phyloP scores from a whole-genome alignment of 2,329 filamentous ascomycete species.

The Trichoderma breve region DNA sequence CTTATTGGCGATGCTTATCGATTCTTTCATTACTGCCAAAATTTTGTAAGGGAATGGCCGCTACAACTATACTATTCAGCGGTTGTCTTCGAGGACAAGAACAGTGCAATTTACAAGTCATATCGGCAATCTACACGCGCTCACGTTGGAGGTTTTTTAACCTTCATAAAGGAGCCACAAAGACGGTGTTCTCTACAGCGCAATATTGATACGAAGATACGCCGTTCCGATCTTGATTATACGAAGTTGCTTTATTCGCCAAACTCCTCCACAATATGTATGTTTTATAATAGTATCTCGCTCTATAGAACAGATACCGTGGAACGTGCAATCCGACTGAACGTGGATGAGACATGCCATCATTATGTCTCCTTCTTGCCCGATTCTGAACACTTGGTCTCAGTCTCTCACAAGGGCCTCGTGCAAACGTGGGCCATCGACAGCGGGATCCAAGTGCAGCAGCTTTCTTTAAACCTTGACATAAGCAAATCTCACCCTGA shows the following conservation, averaged over 20 bases:
- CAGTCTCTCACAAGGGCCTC: neutral
- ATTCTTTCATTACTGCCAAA: neutral
- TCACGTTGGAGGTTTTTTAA: neutral
- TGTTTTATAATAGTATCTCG: neutral
- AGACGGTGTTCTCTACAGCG: neutral
- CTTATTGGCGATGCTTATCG: neutral
- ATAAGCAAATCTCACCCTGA: neutral
- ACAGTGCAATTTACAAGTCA: neutral
- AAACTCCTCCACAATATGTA: neutral
- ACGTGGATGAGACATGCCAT: neutral
- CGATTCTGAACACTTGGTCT: neutral
- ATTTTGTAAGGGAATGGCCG: neutral
- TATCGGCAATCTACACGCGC: neutral
- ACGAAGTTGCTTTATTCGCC: neutral
- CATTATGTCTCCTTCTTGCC: neutral
- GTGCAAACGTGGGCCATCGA: neutral
- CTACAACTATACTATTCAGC: neutral
- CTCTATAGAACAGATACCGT: neutral
- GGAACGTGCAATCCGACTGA: neutral
- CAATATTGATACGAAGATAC: too few species aligned
- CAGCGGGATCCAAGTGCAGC: neutral
- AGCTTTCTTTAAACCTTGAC: neutral
- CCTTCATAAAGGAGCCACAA: too few species aligned
- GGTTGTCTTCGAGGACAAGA: neutral
- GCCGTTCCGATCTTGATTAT: too few species aligned